A percentile compares a stretch with the other conserved stretches of the same genome.
Evolutionary conservation across 73 alveolate species (phyloP).

Genomic region (Uronychia binucleata): DNA sequence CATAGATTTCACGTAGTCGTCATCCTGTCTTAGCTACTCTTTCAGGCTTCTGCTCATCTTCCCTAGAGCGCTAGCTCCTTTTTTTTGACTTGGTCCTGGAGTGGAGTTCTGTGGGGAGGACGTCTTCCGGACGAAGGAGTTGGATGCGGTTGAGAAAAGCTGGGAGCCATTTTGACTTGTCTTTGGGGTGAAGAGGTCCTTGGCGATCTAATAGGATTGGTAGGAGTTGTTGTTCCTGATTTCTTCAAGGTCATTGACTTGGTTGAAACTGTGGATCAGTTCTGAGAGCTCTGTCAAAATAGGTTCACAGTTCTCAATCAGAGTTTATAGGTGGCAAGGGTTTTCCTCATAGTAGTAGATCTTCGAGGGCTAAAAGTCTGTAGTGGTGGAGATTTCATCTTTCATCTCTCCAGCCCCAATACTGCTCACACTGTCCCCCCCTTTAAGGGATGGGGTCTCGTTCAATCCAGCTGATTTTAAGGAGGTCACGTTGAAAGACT

Average conservation of each 20-base stretch:
- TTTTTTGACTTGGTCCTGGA: background rate
- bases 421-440: background rate
- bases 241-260: conserved; percentile 12
- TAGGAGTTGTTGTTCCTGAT: background rate
- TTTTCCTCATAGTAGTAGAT: conserved; percentile 52
- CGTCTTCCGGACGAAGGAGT: background rate
- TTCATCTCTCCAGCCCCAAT: background rate
- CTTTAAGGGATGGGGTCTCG: background rate
- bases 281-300: conserved; percentile 12
- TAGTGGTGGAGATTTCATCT: background rate
- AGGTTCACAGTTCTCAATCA: conserved; percentile 49
- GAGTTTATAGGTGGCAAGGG: conserved; percentile 8
- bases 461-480: background rate
- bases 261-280: conserved; percentile 30
- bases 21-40: background rate
- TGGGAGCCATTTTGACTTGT: background rate
- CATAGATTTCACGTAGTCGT: too few relatives aligned
- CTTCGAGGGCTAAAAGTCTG: too few relatives aligned
- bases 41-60: background rate
- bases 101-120: background rate
- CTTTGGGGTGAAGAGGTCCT: background rate
- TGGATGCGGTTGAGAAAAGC: background rate
- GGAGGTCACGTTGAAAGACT: background rate
- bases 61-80: background rate
- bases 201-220: background rate